phyloP scores from a whole-genome alignment of 164 flowering plant species.

The Magnolia kwangsiensis region DNA sequence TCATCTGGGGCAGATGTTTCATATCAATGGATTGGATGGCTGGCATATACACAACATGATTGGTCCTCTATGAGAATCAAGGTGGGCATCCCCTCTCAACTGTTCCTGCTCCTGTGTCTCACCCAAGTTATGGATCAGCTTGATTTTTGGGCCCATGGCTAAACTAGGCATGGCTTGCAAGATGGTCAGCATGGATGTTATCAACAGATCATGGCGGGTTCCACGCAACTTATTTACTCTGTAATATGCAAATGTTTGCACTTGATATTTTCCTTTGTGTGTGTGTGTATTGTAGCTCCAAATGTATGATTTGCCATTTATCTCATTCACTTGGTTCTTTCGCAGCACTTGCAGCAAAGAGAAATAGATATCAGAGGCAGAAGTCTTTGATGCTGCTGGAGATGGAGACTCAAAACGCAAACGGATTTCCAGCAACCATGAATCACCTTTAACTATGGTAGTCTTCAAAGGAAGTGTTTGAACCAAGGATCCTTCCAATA shows the following conservation, averaged over 20 bases:
- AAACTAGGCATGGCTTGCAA: no score
- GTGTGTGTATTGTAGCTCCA: slow-evolving; percentile 3
- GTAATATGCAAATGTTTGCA: neutral
- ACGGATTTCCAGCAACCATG: slow-evolving; percentile 64
- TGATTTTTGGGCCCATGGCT: no score
- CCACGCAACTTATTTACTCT: neutral
- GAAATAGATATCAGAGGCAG: slow-evolving; percentile 88
- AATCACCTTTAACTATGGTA: slow-evolving; percentile 25
- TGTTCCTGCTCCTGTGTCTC: no score
- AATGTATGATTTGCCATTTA: neutral
- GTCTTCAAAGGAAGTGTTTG: no score
- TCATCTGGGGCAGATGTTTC: no score
- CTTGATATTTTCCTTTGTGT: neutral
- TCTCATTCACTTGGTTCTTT: neutral
- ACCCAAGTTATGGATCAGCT: no score
- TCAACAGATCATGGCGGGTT: no score
- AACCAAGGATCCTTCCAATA: neutral
- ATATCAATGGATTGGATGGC: no score
- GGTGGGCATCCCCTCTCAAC: no score
- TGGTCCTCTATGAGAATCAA: no score
- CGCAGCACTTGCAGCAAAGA: slow-evolving; percentile 90
- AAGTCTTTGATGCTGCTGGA: slow-evolving; percentile 84
- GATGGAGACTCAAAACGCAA: slow-evolving; percentile 86
- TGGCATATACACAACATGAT: no score
- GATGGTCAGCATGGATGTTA: no score